These are phyloP conservation scores for Penicillium rolfsii DNA, from an alignment of 2,329 filamentous ascomycete genomes.

Conservation along the genomic window DNA sequence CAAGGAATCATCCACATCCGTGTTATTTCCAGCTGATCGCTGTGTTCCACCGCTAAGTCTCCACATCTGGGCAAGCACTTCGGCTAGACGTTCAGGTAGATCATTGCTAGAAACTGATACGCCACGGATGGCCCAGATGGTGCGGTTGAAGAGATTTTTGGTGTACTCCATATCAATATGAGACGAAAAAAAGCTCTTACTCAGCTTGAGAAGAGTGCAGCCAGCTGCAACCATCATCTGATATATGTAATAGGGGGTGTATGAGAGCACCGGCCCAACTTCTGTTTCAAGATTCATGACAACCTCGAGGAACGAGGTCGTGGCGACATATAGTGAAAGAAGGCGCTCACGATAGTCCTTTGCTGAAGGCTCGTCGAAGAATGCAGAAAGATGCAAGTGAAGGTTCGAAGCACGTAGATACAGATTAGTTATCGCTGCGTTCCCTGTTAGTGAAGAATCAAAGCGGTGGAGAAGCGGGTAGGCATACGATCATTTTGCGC, in stretches of 20 bases:
- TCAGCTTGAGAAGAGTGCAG: slow-evolving; percentile 66
- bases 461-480: neutral
- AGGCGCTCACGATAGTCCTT: slow-evolving; percentile 53
- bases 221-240: slow-evolving; percentile 69
- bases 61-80: slow-evolving; percentile 69
- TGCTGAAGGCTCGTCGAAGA: slow-evolving; percentile 53
- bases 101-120: slow-evolving; percentile 67
- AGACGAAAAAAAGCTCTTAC: slow-evolving; percentile 66
- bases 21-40: slow-evolving; percentile 31
- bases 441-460: slow-evolving; percentile 10
- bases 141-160: slow-evolving; percentile 60
- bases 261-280: slow-evolving; percentile 54
- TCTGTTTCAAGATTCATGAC: slow-evolving; percentile 50
- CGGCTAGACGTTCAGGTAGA: slow-evolving; percentile 64
- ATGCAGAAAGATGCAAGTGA: slow-evolving; percentile 54
- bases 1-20: slow-evolving; percentile 51
- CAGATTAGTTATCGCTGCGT: slow-evolving; percentile 49
- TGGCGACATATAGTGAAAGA: slow-evolving; percentile 50
- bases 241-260: slow-evolving; percentile 65
- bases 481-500: slow-evolving; percentile 46
- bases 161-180: slow-evolving; percentile 61
- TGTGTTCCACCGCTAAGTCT: slow-evolving; percentile 49
- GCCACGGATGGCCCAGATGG: slow-evolving; percentile 61
- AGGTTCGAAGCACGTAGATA: slow-evolving; percentile 53
- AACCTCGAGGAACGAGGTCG: slow-evolving; percentile 52